These are phyloP conservation scores for Posidonia australis DNA, from an alignment of 106 monocot species.

Conservation along the genomic window DNA sequence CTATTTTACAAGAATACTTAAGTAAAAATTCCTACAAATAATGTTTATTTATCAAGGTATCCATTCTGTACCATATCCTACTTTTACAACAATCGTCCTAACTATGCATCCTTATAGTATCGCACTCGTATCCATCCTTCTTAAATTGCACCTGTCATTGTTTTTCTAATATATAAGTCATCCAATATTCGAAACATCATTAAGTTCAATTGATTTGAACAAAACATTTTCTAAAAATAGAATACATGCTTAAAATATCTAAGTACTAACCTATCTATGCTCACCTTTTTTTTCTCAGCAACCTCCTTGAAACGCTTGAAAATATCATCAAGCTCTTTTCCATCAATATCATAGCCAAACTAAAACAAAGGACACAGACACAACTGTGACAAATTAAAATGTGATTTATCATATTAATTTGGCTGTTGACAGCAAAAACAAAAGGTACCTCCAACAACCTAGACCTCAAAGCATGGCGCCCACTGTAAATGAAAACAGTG, in stretches of 20 bases:
- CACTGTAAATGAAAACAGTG: constrained; percentile 41
- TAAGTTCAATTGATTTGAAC: not conserved
- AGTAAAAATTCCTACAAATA: too few species aligned
- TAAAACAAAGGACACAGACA: constrained; percentile 14
- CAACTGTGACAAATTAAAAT: not conserved
- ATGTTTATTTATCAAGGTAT: too few species aligned
- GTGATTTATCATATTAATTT: not conserved
- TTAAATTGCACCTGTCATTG: not conserved
- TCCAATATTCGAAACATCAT: not conserved
- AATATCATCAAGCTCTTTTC: constrained; percentile 82
- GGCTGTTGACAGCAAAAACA: not conserved
- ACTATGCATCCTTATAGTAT: too few species aligned
- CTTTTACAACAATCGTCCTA: too few species aligned
- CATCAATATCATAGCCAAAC: constrained; percentile 79
- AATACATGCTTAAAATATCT: not conserved
- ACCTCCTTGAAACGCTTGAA: constrained; percentile 93
- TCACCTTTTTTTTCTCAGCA: constrained; percentile 98
- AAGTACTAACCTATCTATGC: not conserved
- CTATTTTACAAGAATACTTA: too few species aligned
- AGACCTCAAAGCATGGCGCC: constrained; percentile 79
- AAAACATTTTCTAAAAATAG: not conserved
- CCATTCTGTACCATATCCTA: too few species aligned
- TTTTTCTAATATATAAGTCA: not conserved
- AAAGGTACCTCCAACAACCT: constrained; percentile 64
- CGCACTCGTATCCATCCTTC: too few species aligned